A percentile compares a stretch with the other conserved stretches of the same genome.
Evolutionary conservation across 2,329 filamentous ascomycete species (phyloP).

Genomic region (Monascus ruber): DNA sequence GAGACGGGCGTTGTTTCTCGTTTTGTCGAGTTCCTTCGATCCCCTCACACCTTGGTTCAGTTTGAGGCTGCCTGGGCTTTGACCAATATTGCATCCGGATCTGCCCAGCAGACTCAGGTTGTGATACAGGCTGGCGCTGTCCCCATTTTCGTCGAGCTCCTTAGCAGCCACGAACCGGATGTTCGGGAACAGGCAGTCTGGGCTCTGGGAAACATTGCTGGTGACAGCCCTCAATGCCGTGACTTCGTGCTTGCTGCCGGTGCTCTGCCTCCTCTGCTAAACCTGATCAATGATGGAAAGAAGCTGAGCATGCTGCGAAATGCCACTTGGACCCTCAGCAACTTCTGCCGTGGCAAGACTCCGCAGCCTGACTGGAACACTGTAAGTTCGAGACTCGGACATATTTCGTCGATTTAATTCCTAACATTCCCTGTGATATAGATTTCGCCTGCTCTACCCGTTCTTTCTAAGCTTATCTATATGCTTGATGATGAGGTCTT

Average conservation of each 20-base stretch:
- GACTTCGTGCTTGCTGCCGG: constrained; percentile 91
- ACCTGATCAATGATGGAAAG: constrained; percentile 87
- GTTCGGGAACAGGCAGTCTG: constrained; percentile 97
- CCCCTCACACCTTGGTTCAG: constrained; percentile 93
- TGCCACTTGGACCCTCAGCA: constrained; percentile 97
- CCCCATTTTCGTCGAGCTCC: constrained; percentile 93
- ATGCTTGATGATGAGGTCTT: constrained; percentile 96
- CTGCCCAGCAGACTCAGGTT: constrained; percentile 93
- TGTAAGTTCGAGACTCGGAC: constrained; percentile 43
- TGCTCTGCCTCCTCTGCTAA: constrained; percentile 79
- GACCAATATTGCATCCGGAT: constrained; percentile 98
- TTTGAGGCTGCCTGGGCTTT: constrained; percentile 98
- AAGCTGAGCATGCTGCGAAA: constrained; percentile 99
- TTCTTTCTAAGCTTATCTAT: constrained; percentile 94
- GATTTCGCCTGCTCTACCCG: constrained; percentile 90
- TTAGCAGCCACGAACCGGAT: constrained; percentile 92
- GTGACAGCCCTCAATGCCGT: constrained; percentile 93
- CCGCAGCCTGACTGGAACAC: constrained; percentile 97
- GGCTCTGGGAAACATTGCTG: constrained; percentile 97
- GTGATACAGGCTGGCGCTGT: constrained; percentile 97
- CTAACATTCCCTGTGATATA: constrained; percentile 31
- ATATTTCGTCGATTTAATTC: background rate
- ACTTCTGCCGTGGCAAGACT: constrained; percentile 99
- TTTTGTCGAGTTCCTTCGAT: constrained; percentile 96
- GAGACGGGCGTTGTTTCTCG: constrained; percentile 96